Conservation (phyloP, 2,329 filamentous ascomycete species). For the Trichoderma sp. region DNA sequence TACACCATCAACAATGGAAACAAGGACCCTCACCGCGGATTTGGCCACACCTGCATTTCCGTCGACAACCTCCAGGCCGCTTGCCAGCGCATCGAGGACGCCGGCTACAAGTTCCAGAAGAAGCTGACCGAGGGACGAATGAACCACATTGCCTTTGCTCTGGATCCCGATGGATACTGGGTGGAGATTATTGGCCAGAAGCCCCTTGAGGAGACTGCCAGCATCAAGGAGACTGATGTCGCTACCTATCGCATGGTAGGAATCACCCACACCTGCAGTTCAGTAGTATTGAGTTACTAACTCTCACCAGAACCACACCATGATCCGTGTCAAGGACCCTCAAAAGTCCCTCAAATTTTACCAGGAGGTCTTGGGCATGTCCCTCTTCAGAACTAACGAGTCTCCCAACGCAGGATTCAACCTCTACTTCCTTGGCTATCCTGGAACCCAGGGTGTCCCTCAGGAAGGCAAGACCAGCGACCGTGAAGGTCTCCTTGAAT, state of each 20-base stretch:
- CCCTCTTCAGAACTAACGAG: conserved; percentile 71
- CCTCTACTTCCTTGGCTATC: conserved; percentile 89
- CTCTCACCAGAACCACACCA: conserved; percentile 71
- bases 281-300: neutral
- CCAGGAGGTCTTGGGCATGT: conserved; percentile 88
- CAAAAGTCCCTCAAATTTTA: conserved; percentile 77
- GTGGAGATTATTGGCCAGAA: conserved; percentile 80
- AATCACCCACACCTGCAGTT: neutral
- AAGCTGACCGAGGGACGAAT: conserved; percentile 86
- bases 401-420: conserved; percentile 75
- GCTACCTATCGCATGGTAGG: conserved; percentile 70
- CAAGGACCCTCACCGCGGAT: conserved; percentile 78
- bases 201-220: conserved; percentile 69
- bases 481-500: conserved; percentile 82
- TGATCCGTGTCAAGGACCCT: conserved; percentile 88
- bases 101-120: conserved; percentile 94
- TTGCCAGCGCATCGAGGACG: conserved; percentile 85
- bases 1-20: conserved; percentile 90
- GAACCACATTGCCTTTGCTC: conserved; percentile 83
- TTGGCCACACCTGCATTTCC: conserved; percentile 83
- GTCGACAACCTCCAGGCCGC: conserved; percentile 86
- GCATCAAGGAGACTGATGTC: conserved; percentile 70
- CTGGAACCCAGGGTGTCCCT: conserved; percentile 54
- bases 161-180: conserved; percentile 88
- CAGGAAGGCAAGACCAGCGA: conserved; percentile 59